Percentiles rank a stretch among this genome's conserved stretches.
These are phyloP conservation scores for Cymbidium sinense DNA, from an alignment of 106 monocot genomes.

Conservation along the genomic window DNA sequence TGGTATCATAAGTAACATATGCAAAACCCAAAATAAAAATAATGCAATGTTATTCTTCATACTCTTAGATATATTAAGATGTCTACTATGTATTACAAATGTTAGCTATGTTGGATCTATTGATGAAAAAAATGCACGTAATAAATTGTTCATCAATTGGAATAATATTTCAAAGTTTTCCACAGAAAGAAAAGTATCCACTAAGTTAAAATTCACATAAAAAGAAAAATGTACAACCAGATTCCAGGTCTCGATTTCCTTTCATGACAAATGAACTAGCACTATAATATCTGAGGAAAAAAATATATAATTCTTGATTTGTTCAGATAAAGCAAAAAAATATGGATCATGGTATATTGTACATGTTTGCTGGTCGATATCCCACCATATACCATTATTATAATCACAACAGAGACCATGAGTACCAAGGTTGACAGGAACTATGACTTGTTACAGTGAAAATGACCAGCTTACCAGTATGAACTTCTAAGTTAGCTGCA, in stretches of 20 bases:
- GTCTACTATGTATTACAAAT: no score
- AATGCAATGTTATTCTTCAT: no score
- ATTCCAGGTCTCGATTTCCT: background rate
- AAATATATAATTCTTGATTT: background rate
- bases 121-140: no score
- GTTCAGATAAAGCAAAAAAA: background rate
- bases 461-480: conserved; percentile 38
- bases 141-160: no score
- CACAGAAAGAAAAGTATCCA: no score
- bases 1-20: no score
- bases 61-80: no score
- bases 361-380: background rate
- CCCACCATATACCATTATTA: background rate
- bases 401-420: background rate
- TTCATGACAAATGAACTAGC: background rate
- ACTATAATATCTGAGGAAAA: background rate
- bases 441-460: background rate
- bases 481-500: conserved; percentile 81
- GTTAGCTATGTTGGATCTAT: no score
- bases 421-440: conserved; percentile 1
- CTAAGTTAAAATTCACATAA: background rate
- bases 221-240: background rate
- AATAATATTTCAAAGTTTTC: no score
- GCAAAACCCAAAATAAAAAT: no score
- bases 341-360: background rate